These are phyloP conservation scores for Suhomyces canberraensis DNA, from an alignment of 805 yeast genomes.

Conservation along the genomic window DNA sequence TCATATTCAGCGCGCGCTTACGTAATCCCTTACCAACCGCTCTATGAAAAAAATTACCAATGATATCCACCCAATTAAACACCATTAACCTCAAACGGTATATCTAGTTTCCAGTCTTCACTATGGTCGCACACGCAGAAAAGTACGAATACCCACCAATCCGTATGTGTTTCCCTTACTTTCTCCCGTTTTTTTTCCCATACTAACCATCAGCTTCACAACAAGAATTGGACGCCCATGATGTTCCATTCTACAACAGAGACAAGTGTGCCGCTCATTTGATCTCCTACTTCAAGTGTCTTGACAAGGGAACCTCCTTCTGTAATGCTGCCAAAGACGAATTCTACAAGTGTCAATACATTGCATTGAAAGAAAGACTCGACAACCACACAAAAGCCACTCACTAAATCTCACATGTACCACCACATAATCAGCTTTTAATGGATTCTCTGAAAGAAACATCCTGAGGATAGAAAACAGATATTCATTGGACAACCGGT, in stretches of 20 bases:
- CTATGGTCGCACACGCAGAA: conserved; percentile 12
- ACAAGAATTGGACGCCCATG: conserved; percentile 37
- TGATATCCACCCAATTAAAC: conserved; percentile 7
- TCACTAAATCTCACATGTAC: conserved; percentile 1
- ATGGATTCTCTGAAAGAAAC: too few relatives aligned
- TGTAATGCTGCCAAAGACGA: conserved; percentile 39
- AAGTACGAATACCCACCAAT: conserved; percentile 13
- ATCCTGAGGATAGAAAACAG: too few relatives aligned
- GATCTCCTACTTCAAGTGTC: conserved; percentile 41
- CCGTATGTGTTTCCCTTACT: conserved; percentile 9
- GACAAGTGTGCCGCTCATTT: conserved; percentile 44
- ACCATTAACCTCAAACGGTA: background rate
- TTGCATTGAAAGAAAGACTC: conserved; percentile 41
- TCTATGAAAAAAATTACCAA: conserved; percentile 7
- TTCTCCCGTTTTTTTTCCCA: background rate
- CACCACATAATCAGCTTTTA: too few relatives aligned
- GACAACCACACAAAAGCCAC: conserved; percentile 8
- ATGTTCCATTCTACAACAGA: conserved; percentile 43
- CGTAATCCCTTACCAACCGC: background rate
- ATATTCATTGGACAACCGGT: too few relatives aligned
- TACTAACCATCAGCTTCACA: conserved; percentile 16
- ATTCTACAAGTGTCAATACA: conserved; percentile 44
- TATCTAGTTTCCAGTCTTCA: background rate
- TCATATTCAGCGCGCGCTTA: conserved; percentile 1
- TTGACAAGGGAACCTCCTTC: conserved; percentile 42